Base-by-base conservation (phyloP, 768 basidiomycete species). In the Pisolithus sp. region DNA sequence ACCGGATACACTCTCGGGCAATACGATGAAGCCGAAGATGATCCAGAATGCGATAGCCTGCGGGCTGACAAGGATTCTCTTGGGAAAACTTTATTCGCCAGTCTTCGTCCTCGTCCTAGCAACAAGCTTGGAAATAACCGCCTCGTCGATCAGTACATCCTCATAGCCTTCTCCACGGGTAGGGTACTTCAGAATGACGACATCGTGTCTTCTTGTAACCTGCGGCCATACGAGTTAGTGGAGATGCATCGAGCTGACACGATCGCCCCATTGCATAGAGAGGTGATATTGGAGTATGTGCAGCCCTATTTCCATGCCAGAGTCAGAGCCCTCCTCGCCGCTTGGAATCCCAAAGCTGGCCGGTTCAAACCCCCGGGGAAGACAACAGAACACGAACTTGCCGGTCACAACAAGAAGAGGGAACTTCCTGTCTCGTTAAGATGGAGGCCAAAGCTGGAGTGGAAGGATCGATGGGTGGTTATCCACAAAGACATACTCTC, bases 111-210 rank as follows among this genome's bases (percentile, higher is more conserved):
- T 18, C 52, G 47, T n/a, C 48, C 60, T 42, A 47, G 20, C 57
- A 9, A 51, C 58, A 13, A 54, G 18, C 51, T 57, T 0, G 52
- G 46, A 2, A 53, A 50, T 41, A 49, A 51, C 24, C 56, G 66
- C 23, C 60, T 69, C 53, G 58, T 61, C 13, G 59, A 64, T 38
- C 68, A 69, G 46, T 83, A 79, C 63, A 73, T 75, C 0, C 71
- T 89, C 12, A 60, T 87, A 17, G 77, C 82, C 1, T 88, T 83
- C 59, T 79, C 85, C 2, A 86, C 86, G 0, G 84, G 85, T 4
- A 76, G 85, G 56, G 66, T 85, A 13, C 76, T 89, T 28, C 83
- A 89, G 59, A 86, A 88, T 59, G 80, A 84, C 20, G 77, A 76
- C 42, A 55, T 71, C 9, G 60, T 79, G 23, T 67, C 76, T 0